A percentile compares a stretch with the other conserved stretches of the same genome.
These are phyloP conservation scores for Papiliotrema nemorosa DNA, from an alignment of 1,284 basidiomycete species.

Conservation along the genomic window DNA sequence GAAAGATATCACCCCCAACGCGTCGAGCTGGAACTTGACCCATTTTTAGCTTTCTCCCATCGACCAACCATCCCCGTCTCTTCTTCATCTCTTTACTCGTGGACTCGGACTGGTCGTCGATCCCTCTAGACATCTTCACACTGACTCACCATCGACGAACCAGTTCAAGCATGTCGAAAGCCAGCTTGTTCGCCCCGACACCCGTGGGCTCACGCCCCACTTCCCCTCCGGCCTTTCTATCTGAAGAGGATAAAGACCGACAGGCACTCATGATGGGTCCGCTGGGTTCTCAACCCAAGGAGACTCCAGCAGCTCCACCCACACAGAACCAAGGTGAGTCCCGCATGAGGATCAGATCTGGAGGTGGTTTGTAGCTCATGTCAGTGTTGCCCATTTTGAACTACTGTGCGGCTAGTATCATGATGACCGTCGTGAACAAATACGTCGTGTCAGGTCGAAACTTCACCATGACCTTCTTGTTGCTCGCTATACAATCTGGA, in stretches of 20 bases:
- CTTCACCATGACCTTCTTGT: slow-evolving; percentile 96
- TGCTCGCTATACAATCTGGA: slow-evolving; percentile 84
- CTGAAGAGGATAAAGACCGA: slow-evolving; percentile 24
- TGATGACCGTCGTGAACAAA: slow-evolving; percentile 99
- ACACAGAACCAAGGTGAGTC: neutral
- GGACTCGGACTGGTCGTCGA: no score
- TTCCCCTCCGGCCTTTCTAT: slow-evolving; percentile 23
- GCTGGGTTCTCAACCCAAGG: slow-evolving; percentile 15
- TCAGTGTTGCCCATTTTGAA: slow-evolving; percentile 64
- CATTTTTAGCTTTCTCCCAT: no score
- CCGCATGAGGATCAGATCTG: slow-evolving; percentile 14
- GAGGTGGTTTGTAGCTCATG: no score
- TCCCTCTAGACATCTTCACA: neutral
- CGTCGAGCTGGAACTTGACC: no score
- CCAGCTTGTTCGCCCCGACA: slow-evolving; percentile 35
- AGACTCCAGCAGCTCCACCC: no score
- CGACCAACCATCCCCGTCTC: no score
- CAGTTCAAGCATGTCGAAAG: slow-evolving; percentile 45
- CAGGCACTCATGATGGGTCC: slow-evolving; percentile 26
- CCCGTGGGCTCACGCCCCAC: slow-evolving; percentile 35
- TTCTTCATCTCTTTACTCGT: no score
- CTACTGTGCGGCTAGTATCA: slow-evolving; percentile 90
- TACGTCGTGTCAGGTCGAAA: slow-evolving; percentile 89
- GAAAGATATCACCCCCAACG: no score
- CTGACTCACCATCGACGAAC: no score